phyloP scores from a whole-genome alignment of 2,329 filamentous ascomycete genomes.

The Fusarium sp. region DNA sequence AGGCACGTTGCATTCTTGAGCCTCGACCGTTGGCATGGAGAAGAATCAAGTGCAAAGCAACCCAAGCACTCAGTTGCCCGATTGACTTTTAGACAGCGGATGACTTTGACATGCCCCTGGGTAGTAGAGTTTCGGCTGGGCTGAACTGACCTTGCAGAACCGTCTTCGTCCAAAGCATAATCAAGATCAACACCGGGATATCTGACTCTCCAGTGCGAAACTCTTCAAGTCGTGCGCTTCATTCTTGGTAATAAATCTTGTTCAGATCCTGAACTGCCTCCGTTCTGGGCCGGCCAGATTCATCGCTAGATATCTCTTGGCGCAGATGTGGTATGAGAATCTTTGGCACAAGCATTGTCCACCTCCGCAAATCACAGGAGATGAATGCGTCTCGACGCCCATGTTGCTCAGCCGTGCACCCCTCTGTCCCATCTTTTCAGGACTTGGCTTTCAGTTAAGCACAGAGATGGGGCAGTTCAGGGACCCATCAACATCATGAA shows the following conservation, averaged over 20 bases:
- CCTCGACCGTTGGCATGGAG: slow-evolving; percentile 17
- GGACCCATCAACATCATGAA: slow-evolving; percentile 19
- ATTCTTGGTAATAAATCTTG: too few species aligned
- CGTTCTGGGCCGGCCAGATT: not conserved
- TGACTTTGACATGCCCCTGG: too few species aligned
- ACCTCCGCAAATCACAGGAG: not conserved
- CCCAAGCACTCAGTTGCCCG: too few species aligned
- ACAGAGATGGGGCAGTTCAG: slow-evolving; percentile 7
- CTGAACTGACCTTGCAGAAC: too few species aligned
- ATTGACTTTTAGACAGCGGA: too few species aligned
- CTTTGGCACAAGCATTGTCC: slow-evolving; percentile 3
- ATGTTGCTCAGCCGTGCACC: slow-evolving; percentile 4
- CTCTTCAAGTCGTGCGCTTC: too few species aligned
- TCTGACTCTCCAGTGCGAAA: not conserved
- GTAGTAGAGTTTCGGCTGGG: too few species aligned
- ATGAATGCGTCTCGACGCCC: too few species aligned
- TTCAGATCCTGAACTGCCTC: not conserved
- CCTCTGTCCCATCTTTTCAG: slow-evolving; percentile 24
- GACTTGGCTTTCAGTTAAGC: slow-evolving; percentile 43
- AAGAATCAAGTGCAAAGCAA: not conserved
- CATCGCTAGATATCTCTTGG: slow-evolving; percentile 30
- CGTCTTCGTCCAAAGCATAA: too few species aligned
- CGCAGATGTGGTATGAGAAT: slow-evolving; percentile 22
- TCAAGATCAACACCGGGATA: not conserved
- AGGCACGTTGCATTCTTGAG: slow-evolving; percentile 28